Conservation (phyloP, 2,329 filamentous ascomycete genomes). For the Fusarium sp. region DNA sequence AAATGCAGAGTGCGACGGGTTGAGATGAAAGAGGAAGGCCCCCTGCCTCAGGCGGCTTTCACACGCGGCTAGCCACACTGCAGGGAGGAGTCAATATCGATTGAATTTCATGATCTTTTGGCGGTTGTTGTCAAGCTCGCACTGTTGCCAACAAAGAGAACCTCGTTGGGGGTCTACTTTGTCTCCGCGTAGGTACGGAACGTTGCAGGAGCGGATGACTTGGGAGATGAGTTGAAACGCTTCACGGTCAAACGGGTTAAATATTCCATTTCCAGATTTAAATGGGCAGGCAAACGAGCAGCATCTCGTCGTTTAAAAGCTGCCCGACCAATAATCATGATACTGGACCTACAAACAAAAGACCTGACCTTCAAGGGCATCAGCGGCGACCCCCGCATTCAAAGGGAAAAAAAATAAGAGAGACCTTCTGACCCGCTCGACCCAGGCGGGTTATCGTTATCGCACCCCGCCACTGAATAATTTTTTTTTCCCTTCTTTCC, state of each 20-base stretch:
- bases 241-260: neutral
- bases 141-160: neutral
- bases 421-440: neutral
- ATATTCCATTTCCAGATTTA: neutral
- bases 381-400: neutral
- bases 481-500: slow-evolving; percentile 25
- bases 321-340: neutral
- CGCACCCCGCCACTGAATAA: slow-evolving; percentile 48
- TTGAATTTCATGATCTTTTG: neutral
- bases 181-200: slow-evolving; percentile 6
- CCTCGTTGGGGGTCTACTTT: slow-evolving; percentile 1
- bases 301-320: neutral
- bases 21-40: slow-evolving; percentile 4
- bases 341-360: neutral
- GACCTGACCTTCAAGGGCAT: neutral
- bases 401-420: neutral
- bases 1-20: neutral
- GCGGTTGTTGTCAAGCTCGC: neutral
- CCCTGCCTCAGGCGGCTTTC: neutral
- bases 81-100: neutral
- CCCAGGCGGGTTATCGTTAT: slow-evolving; percentile 54
- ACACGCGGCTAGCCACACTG: neutral
- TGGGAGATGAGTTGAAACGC: neutral
- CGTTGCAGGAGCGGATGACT: slow-evolving; percentile 18
- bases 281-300: neutral